A percentile compares a stretch with the other conserved stretches of the same genome.
phyloP scores from a whole-genome alignment of 2,329 filamentous ascomycete genomes.

The Penicillium expansum region DNA sequence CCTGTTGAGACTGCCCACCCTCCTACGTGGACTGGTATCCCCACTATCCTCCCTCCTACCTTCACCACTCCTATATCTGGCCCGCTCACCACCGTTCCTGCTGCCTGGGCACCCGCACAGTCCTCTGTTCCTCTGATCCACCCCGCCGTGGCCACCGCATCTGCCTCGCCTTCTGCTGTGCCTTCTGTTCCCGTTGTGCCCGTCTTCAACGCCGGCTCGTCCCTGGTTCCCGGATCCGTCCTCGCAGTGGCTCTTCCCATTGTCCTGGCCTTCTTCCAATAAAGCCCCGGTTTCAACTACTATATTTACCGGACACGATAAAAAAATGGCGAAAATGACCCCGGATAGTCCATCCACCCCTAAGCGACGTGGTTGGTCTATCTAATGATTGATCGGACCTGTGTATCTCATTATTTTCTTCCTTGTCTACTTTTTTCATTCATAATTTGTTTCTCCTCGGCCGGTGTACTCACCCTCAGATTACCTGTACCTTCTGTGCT shows the following conservation, averaged over 20 bases:
- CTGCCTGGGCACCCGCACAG: slow-evolving; percentile 9
- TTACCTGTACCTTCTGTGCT: slow-evolving; percentile 5
- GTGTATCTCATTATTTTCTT: not conserved
- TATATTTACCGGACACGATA: not conserved
- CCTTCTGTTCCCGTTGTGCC: slow-evolving; percentile 5
- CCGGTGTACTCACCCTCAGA: slow-evolving; percentile 8
- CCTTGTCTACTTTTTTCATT: slow-evolving; percentile 1
- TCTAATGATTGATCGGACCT: slow-evolving; percentile 9
- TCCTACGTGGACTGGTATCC: no score
- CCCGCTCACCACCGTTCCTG: slow-evolving; percentile 16
- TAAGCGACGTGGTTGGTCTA: not conserved
- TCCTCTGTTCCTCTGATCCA: slow-evolving; percentile 21
- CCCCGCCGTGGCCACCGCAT: slow-evolving; percentile 13
- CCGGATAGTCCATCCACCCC: not conserved
- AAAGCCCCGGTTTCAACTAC: not conserved
- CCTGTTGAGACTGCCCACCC: not conserved
- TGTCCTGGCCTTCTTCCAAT: slow-evolving; percentile 21
- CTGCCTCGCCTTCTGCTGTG: not conserved
- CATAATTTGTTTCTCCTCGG: not conserved
- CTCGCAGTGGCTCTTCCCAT: slow-evolving; percentile 19
- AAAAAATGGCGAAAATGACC: not conserved
- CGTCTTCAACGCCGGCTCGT: slow-evolving; percentile 22
- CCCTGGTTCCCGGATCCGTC: slow-evolving; percentile 15
- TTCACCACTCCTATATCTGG: slow-evolving; percentile 21
- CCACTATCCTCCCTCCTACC: no score